Conservation (phyloP, 495 filamentous ascomycete genomes). For the Penicillium lagena region DNA sequence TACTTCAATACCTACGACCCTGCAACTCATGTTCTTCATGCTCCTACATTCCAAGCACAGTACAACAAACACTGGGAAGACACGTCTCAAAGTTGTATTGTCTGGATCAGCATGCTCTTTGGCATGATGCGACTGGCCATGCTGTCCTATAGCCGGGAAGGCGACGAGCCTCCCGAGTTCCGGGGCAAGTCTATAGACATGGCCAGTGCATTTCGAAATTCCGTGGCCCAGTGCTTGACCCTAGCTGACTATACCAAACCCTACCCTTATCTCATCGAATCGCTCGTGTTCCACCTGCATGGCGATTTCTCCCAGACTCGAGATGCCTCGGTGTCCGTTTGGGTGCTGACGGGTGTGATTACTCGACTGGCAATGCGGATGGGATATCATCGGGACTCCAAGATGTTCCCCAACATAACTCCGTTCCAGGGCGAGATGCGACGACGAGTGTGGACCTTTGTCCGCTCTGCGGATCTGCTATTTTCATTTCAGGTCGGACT, state of each 20-base stretch:
- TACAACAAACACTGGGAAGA: constrained; percentile 87
- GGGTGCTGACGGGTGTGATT: constrained; percentile 75
- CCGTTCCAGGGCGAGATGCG: constrained; percentile 92
- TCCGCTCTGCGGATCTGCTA: constrained; percentile 73
- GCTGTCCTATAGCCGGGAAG: constrained; percentile 83
- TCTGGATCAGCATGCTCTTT: constrained; percentile 88
- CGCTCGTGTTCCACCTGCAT: constrained; percentile 77
- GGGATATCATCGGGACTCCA: constrained; percentile 92
- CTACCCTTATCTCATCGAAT: constrained; percentile 79
- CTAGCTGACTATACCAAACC: constrained; percentile 88
- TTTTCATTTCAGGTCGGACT: constrained; percentile 90
- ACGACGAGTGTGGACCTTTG: constrained; percentile 78
- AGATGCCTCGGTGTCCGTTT: constrained; percentile 76
- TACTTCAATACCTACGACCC: constrained; percentile 70
- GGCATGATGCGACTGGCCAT: constrained; percentile 84
- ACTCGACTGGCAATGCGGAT: constrained; percentile 85
- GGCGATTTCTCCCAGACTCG: constrained; percentile 72
- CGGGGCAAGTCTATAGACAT: constrained; percentile 64
- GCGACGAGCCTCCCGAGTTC: constrained; percentile 87
- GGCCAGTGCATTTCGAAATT: constrained; percentile 69
- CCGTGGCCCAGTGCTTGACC: constrained; percentile 82
- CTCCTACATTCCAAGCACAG: constrained; percentile 77
- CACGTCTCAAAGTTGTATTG: constrained; percentile 68
- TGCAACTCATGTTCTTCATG: constrained; percentile 78
- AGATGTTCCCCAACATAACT: constrained; percentile 72